Evolutionary conservation across 192 early-diverging fungal genomes (phyloP).

Genomic region (Coemansia sp.): DNA sequence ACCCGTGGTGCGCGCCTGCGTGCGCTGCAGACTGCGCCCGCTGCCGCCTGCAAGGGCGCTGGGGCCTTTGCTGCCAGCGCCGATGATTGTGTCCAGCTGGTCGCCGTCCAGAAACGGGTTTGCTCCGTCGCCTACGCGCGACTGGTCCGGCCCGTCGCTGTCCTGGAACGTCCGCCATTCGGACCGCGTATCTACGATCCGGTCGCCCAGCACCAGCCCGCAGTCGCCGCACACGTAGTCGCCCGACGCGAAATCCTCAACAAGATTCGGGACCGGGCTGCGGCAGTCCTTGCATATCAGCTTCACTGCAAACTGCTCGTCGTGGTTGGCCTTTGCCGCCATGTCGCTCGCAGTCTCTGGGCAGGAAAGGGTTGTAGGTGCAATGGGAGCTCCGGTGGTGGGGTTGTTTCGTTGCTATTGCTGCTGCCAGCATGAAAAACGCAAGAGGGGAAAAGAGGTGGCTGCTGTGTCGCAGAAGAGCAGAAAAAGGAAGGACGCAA

Average conservation of each 20-base stretch:
- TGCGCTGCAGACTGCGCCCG: conserved; percentile 13
- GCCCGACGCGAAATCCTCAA: conserved; percentile 89
- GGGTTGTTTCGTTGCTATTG: no score
- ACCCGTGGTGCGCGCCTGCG: conserved; percentile 23
- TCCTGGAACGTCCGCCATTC: conserved; percentile 76
- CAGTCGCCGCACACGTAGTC: conserved; percentile 93
- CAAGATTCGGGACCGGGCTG: conserved; percentile 77
- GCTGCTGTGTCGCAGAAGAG: no score
- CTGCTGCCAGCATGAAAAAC: no score
- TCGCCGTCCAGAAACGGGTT: conserved; percentile 24
- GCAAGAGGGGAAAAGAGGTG: no score
- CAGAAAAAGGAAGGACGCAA: no score
- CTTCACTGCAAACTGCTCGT: conserved; percentile 6
- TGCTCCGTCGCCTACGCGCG: conserved; percentile 19
- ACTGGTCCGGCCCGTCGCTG: conserved; percentile 27
- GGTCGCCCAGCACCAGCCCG: conserved; percentile 83
- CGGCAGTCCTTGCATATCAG: conserved; percentile 73
- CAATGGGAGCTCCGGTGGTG: no score
- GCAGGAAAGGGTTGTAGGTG: no score
- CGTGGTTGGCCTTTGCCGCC: background rate
- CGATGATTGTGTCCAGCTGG: conserved; percentile 58
- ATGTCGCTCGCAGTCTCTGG: background rate
- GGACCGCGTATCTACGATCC: conserved; percentile 91
- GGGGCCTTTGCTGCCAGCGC: conserved; percentile 70
- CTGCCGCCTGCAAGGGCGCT: background rate